phyloP scores from a whole-genome alignment of 2,329 filamentous ascomycete species.

The Chalaropsis thielavioides region DNA sequence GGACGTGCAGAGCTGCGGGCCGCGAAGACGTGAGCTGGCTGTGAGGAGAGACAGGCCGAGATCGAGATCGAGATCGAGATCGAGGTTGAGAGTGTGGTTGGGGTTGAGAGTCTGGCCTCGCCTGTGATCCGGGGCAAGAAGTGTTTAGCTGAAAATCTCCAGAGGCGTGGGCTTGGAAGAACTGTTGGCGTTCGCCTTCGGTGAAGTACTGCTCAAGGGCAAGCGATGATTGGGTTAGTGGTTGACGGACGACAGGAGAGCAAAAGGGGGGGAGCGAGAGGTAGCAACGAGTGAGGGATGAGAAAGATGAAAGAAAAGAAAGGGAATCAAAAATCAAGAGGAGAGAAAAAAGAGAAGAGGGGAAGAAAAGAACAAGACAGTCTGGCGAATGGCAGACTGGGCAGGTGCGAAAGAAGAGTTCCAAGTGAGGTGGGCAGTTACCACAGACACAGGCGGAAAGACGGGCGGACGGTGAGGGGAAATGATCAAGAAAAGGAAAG shows the following conservation, averaged over 20 bases:
- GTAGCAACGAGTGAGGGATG: not conserved
- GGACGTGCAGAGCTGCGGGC: constrained; percentile 14
- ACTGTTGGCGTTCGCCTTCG: constrained; percentile 17
- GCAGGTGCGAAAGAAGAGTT: no score
- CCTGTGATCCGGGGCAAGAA: constrained; percentile 5
- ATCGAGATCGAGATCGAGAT: not conserved
- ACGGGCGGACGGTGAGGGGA: not conserved
- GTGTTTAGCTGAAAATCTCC: constrained; percentile 8
- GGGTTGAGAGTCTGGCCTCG: not conserved
- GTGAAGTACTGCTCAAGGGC: constrained; percentile 14
- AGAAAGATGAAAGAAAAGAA: not conserved
- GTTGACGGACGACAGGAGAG: constrained; percentile 9
- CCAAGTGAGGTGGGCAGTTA: not conserved
- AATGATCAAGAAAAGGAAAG: not conserved
- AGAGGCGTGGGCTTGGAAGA: constrained; percentile 13
- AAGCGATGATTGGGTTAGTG: constrained; percentile 8
- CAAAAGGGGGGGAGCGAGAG: not conserved
- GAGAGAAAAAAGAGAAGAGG: not conserved
- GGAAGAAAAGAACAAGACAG: not conserved
- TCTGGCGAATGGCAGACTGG: not conserved
- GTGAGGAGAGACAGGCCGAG: constrained; percentile 10
- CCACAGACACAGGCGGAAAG: not conserved
- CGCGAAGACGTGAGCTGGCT: constrained; percentile 16
- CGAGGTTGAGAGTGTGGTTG: not conserved
- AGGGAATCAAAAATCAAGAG: not conserved